A percentile compares a stretch with the other conserved stretches of the same genome.
phyloP scores from a whole-genome alignment of 225 moss, liverwort and hornwort species.

The Pleurozium schreberi region DNA sequence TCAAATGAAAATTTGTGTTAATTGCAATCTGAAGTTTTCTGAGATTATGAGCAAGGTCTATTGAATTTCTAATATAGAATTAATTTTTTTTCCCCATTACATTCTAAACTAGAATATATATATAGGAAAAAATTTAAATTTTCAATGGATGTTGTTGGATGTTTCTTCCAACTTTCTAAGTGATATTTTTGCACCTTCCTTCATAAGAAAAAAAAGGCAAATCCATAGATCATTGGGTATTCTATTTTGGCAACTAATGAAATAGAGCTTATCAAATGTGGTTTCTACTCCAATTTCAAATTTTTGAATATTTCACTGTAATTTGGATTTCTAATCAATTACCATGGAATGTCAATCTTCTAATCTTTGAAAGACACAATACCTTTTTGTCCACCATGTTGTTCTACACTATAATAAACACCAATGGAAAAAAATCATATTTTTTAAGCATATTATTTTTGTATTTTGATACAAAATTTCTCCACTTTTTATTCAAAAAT shows the following conservation, averaged over 20 bases:
- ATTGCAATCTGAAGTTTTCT: neutral
- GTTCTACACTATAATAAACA: neutral
- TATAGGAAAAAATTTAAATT: neutral
- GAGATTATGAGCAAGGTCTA: too few relatives aligned
- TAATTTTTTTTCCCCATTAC: neutral
- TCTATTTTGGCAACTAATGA: neutral
- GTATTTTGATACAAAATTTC: neutral
- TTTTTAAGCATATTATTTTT: fast-evolving
- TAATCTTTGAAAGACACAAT: neutral
- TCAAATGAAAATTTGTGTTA: neutral
- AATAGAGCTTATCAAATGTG: neutral
- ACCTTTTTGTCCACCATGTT: neutral
- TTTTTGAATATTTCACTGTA: neutral
- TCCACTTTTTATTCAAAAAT: neutral
- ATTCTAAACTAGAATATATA: neutral
- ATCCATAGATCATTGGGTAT: neutral
- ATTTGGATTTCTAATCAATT: neutral
- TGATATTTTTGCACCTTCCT: neutral
- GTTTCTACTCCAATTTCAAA: too few relatives aligned
- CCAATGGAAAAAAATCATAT: neutral
- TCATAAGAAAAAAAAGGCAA: neutral
- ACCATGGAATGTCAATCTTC: neutral
- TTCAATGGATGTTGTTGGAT: neutral
- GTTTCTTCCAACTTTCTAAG: too few relatives aligned
- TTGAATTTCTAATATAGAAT: neutral